Conservation (phyloP, 2,329 filamentous ascomycete species). For the Trichoderma sp. region DNA sequence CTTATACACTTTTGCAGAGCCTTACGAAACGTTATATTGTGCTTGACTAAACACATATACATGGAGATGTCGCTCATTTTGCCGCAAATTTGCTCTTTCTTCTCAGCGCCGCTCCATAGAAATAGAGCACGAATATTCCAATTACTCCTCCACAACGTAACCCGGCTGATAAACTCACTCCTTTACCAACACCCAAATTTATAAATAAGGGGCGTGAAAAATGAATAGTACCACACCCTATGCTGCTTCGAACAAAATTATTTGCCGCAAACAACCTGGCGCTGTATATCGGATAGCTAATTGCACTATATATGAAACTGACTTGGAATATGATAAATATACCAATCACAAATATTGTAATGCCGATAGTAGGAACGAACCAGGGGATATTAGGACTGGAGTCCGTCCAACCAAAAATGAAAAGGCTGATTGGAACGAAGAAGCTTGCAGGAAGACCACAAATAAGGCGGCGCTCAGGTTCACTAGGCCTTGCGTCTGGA, state of each 20-base stretch:
- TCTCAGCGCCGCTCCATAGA: neutral
- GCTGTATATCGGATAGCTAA: neutral
- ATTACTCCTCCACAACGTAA: neutral
- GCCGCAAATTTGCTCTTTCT: neutral
- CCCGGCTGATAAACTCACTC: neutral
- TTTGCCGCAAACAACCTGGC: slow-evolving; percentile 8
- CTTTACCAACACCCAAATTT: neutral
- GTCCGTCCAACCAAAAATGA: slow-evolving; percentile 1
- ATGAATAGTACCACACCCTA: slow-evolving; percentile 3
- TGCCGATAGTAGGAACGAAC: neutral
- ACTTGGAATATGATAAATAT: neutral
- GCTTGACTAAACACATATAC: neutral
- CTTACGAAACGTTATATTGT: neutral
- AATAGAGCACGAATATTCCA: slow-evolving; percentile 1
- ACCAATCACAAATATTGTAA: neutral
- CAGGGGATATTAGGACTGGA: neutral
- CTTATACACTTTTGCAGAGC: neutral
- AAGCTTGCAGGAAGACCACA: neutral
- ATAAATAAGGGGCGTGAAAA: slow-evolving; percentile 4
- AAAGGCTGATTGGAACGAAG: neutral
- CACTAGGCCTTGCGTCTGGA: neutral
- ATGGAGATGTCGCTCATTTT: neutral
- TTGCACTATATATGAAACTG: neutral
- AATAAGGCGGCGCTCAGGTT: neutral
- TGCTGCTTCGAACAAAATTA: neutral